Evolutionary conservation across 257 asterid species (phyloP).

Genomic region (Solanum pimpinellifolium): DNA sequence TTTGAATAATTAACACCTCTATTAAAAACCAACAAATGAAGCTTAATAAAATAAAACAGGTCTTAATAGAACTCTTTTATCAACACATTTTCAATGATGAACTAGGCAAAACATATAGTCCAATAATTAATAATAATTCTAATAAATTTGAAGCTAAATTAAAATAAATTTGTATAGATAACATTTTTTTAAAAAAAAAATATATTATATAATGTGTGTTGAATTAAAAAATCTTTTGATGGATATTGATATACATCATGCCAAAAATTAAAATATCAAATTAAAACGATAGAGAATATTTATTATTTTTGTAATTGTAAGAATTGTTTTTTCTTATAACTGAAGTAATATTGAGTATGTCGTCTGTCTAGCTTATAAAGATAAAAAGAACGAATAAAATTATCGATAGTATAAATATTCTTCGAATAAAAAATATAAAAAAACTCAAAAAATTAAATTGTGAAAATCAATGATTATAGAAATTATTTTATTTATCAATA

Average conservation of each 20-base stretch:
- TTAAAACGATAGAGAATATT: background rate
- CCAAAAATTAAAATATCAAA: background rate
- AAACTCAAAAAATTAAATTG: background rate
- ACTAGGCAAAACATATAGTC: no score
- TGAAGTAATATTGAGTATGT: background rate
- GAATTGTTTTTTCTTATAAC: background rate
- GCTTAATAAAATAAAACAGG: background rate
- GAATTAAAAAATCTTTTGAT: background rate
- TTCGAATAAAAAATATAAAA: background rate
- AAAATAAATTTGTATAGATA: background rate
- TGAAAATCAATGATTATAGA: background rate
- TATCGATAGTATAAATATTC: no score
- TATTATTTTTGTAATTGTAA: background rate
- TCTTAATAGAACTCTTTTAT: background rate
- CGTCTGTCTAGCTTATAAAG: background rate
- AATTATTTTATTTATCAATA: background rate
- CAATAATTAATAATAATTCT: background rate
- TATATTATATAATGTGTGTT: background rate
- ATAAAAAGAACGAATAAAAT: background rate
- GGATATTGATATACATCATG: background rate
- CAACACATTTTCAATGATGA: no score
- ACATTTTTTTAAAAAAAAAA: background rate
- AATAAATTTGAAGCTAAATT: background rate
- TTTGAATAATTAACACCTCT: background rate
- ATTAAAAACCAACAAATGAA: background rate